Evolutionary conservation across 164 flowering plant genomes (phyloP).

Genomic region (Houttuynia cordata): DNA sequence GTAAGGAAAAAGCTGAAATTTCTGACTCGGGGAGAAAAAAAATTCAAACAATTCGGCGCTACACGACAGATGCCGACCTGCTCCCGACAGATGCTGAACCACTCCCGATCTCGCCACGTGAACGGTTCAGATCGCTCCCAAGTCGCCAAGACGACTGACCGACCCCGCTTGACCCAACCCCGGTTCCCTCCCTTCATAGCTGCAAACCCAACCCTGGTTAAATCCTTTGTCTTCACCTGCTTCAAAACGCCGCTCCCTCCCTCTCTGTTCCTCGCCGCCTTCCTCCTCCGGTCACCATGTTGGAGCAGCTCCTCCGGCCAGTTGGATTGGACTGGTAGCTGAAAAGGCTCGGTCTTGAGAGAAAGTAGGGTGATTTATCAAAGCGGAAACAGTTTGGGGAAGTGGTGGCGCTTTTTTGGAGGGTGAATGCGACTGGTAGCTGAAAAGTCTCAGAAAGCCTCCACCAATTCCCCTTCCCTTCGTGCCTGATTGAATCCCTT

Average conservation of each 20-base stretch:
- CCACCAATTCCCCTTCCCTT: not conserved
- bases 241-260: not conserved
- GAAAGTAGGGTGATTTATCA: not conserved
- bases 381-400: too few species aligned
- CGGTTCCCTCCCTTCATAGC: not conserved
- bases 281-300: not conserved
- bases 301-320: conserved; percentile 1
- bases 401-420: too few species aligned
- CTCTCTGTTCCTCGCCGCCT: not conserved
- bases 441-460: not conserved
- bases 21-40: not conserved
- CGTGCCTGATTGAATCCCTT: not conserved
- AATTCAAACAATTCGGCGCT: not conserved
- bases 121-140: not conserved
- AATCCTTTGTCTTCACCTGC: conserved; percentile 4
- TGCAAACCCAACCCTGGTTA: conserved; percentile 22
- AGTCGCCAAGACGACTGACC: too few species aligned
- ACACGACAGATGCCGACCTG: conserved; percentile 6
- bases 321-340: not conserved
- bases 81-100: conserved; percentile 6
- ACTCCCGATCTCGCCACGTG: conserved; percentile 9
- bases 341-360: not conserved
- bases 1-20: not conserved
- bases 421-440: conserved; percentile 6
- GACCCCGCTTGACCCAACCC: not conserved